Evolutionary conservation across 2,329 filamentous ascomycete species (phyloP).

Genomic region (Colletotrichum tanaceti): DNA sequence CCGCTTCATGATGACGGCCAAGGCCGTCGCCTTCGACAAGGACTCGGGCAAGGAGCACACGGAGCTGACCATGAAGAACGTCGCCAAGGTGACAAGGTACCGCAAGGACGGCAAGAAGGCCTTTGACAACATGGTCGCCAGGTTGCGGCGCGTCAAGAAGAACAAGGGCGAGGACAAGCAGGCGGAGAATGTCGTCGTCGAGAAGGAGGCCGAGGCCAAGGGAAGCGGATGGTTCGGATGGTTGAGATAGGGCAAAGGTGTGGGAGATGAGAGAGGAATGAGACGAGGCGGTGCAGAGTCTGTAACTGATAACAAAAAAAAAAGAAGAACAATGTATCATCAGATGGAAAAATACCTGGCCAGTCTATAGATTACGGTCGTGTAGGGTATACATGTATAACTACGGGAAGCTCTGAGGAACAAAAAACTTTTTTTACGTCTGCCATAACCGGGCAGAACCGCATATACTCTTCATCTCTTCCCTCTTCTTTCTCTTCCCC

Average conservation of each 20-base stretch:
- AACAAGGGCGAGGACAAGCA: conserved; percentile 43
- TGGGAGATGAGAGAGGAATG: neutral
- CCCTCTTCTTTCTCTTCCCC: neutral
- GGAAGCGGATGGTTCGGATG: too few relatives aligned
- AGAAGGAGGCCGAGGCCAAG: conserved; percentile 29
- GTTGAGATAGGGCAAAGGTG: neutral
- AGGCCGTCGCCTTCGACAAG: conserved; percentile 76
- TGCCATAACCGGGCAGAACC: conserved; percentile 10
- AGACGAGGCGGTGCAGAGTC: conserved; percentile 8
- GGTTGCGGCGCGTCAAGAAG: conserved; percentile 50
- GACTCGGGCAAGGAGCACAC: conserved; percentile 68
- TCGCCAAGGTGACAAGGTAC: conserved; percentile 84
- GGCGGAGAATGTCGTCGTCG: conserved; percentile 48
- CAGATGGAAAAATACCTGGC: conserved; percentile 35
- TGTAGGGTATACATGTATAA: conserved; percentile 41
- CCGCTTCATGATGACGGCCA: conserved; percentile 93
- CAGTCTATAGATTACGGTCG: conserved; percentile 38
- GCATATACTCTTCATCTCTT: conserved; percentile 24
- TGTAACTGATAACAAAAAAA: conserved; percentile 21
- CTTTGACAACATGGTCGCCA: conserved; percentile 73
- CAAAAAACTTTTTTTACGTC: conserved; percentile 40
- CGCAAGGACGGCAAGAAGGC: conserved; percentile 73
- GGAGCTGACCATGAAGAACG: conserved; percentile 80
- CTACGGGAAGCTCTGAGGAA: conserved; percentile 33
- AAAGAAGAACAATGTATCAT: conserved; percentile 23